These are phyloP conservation scores for Lodderomyces theae DNA, from an alignment of 1,139 yeast genomes.

Conservation along the genomic window DNA sequence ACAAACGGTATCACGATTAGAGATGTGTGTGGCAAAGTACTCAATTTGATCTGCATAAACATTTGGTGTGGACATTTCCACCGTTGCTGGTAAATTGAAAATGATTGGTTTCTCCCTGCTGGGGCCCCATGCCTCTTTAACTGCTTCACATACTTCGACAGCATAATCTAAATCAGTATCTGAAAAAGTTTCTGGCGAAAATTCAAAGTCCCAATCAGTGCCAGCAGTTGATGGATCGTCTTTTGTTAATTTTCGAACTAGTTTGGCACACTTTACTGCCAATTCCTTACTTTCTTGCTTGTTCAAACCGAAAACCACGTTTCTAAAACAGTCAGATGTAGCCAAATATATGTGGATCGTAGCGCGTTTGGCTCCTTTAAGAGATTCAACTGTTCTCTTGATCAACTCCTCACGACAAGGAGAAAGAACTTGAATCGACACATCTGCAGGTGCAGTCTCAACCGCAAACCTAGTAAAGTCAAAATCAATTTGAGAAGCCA, in stretches of 20 bases:
- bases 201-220: slow-evolving; percentile 87
- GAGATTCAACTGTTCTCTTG: slow-evolving; percentile 82
- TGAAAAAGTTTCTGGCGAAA: slow-evolving; percentile 92
- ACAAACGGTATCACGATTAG: slow-evolving; percentile 81
- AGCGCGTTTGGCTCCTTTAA: slow-evolving; percentile 86
- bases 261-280: slow-evolving; percentile 79
- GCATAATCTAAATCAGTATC: slow-evolving; percentile 87
- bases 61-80: slow-evolving; percentile 91
- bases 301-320: slow-evolving; percentile 84
- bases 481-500: slow-evolving; percentile 93
- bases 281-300: slow-evolving; percentile 73
- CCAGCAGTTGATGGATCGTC: slow-evolving; percentile 73
- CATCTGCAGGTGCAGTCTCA: slow-evolving; percentile 91
- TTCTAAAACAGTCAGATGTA: slow-evolving; percentile 86
- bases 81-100: slow-evolving; percentile 98
- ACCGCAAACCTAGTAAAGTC: slow-evolving; percentile 94
- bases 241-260: slow-evolving; percentile 81
- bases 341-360: slow-evolving; percentile 91
- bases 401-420: slow-evolving; percentile 92
- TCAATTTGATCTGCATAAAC: slow-evolving; percentile 96
- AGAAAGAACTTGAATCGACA: slow-evolving; percentile 84
- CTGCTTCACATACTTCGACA: slow-evolving; percentile 90
- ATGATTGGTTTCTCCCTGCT: slow-evolving; percentile 79
- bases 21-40: slow-evolving; percentile 73
- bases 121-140: slow-evolving; percentile 90